Base-by-base conservation (phyloP, 192 early-diverging fungal genomes). In the Coemansia sp. region DNA sequence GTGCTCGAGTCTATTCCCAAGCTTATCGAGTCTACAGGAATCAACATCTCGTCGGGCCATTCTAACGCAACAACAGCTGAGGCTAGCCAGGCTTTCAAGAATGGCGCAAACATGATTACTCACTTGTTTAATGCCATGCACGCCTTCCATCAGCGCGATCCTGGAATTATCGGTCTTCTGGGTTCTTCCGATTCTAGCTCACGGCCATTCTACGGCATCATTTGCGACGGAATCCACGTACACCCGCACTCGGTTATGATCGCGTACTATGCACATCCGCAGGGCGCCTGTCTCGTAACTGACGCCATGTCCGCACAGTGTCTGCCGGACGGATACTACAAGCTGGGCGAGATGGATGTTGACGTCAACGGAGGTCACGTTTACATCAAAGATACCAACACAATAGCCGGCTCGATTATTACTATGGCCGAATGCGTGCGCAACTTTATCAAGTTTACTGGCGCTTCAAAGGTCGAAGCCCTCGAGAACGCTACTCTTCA, bases 111-210 rank as follows among this genome's bases (percentile, higher is more conserved):
- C 1, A 83, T 84, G 66, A 87, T 93, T 40, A 91, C 91, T 0
- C 91, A 93, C 61, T 68, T 93, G 46, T 93, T 91, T 73, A 93
- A 93, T 58, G 91, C 91, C 34, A 91, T 91, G 91, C 84, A 86
- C 34, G 58, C 87, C 57, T 93, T 93, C 67, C 91, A 93, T 70
- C 91, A 93, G 71, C 85, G 91, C 48, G 90, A 93, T 62, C 91
- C 91, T 5, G 91, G 90, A 42, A 71, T 90, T 46, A 83, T 91
- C 51, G 91, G 91, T 19, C 61, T 91, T 8, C 71, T 93, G n/a
- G 89, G 89, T 24, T 61, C 69, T 1, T 37, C 65, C 6, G 66
- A 61, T 4, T 77, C 81, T 0, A 27, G 27, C 10, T 30, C 27
- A 12, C 84, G 88, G 37, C 89, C 91, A 22, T 91, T 83, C 66